Percentiles rank a stretch among this genome's conserved stretches.
phyloP scores from a whole-genome alignment of 2,329 filamentous ascomycete genomes.

The Phyllosticta citriasiana region DNA sequence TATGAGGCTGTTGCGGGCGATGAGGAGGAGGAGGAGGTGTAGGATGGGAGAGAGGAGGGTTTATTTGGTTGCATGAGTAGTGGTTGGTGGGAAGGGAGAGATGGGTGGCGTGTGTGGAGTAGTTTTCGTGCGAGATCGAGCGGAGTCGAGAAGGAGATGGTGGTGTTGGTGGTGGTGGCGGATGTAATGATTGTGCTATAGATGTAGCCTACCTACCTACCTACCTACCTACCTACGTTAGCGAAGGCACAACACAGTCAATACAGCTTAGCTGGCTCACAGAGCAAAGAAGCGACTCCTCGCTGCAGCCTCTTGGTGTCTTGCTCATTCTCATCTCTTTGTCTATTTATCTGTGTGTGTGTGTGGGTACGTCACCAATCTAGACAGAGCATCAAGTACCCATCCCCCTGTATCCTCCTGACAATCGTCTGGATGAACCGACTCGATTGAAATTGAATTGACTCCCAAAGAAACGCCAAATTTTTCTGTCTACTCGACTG shows the following conservation, averaged over 20 bases:
- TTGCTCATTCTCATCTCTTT: too few species aligned
- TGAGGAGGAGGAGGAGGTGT: background rate
- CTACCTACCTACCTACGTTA: too few species aligned
- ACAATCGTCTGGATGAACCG: too few species aligned
- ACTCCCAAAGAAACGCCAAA: background rate
- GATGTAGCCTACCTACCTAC: background rate
- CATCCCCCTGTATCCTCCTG: too few species aligned
- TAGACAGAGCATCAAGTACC: too few species aligned
- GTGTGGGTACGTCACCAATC: too few species aligned
- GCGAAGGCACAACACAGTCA: too few species aligned
- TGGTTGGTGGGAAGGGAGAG: background rate
- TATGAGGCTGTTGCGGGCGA: conserved; percentile 12
- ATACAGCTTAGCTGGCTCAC: too few species aligned
- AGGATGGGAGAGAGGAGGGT: background rate
- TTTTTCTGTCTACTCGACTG: background rate
- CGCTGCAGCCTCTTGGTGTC: too few species aligned
- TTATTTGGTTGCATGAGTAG: background rate
- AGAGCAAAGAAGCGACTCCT: too few species aligned
- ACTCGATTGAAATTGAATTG: too few species aligned
- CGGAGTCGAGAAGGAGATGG: background rate
- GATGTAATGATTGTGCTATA: background rate
- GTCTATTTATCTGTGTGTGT: too few species aligned
- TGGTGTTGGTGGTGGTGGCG: background rate
- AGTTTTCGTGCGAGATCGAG: background rate
- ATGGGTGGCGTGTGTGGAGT: background rate